Evolutionary conservation across 2,329 filamentous ascomycete species (phyloP), one percentile per base, ranked within the genome.

Genomic region (Daldinia sp.): DNA sequence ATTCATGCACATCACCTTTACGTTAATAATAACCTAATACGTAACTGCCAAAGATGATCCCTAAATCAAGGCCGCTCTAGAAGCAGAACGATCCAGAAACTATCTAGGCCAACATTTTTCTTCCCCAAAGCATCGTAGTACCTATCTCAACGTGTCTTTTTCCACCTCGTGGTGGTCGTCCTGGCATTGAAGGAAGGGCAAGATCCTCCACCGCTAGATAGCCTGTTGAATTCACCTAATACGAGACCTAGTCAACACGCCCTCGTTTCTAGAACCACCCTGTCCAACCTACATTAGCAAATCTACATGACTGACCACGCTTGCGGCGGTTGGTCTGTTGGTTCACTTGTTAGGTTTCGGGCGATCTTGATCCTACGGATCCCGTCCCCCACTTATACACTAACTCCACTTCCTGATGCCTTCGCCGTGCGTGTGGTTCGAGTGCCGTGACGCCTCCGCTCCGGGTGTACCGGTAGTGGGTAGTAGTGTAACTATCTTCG

Each of bases 1-100:
- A 53, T 43, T 47, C 47, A 64, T 66, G 64, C 57, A 56, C 51
- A 64, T 62, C 58, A 60, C 64, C 35, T 56, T 64, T 59, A 51
- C 60, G 63, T 63, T 37, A 50, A 51, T 30, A 29, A 50, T 56
- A 49, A 39, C 61, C 53, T 59, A 60, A 61, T 57, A 30, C 13
- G 50, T 61, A 30, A 13, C 32, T 43, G 48, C 21, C 43, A n/a
- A 48, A 53, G 55, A 50, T 43, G 50, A 56, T 61, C 54, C 23
- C 30, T 50, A 32, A 53, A 29, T 32, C 30, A 48, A 34, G 32
- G 30, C 25, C 23, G 30, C 49, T 19, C 29, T 32, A 58, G 45
- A 50, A 45, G 21, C 39, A 3, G 11, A 13, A 45, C 15, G 21
- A 43, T 32, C 37, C 27, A 29, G 32, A 55, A 39, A 23, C 19